Conservation (phyloP, 441 rosid genomes). For the Metrosideros polymorpha region DNA sequence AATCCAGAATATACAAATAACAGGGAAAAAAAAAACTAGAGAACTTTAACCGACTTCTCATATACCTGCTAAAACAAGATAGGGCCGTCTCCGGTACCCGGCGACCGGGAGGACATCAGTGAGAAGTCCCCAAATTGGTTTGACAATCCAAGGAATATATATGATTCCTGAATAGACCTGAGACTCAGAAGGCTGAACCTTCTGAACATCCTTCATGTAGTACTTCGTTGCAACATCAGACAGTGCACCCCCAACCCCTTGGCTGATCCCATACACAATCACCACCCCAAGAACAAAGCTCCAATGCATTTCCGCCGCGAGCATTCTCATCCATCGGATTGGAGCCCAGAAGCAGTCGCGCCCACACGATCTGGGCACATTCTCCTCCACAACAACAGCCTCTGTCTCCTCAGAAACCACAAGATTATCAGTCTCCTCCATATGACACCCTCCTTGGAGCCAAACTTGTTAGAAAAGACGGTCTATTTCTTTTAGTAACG, state of each 20-base stretch:
- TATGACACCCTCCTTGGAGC: neutral
- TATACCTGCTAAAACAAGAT: constrained; percentile 58
- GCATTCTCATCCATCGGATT: constrained; percentile 70
- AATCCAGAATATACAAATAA: neutral
- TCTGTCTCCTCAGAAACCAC: constrained; percentile 21
- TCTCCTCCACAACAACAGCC: constrained; percentile 13
- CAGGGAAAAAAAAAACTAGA: neutral
- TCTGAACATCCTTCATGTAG: constrained; percentile 98
- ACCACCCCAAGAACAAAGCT: constrained; percentile 89
- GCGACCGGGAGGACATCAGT: constrained; percentile 80
- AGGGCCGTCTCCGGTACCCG: constrained; percentile 82
- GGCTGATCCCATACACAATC: constrained; percentile 72
- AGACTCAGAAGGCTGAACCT: constrained; percentile 93
- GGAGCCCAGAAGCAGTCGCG: constrained; percentile 41
- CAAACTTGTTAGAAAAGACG: neutral
- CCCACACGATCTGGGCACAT: constrained; percentile 9
- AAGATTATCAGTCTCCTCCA: constrained; percentile 21
- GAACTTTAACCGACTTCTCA: neutral
- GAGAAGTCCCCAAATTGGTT: constrained; percentile 95
- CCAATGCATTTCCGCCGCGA: constrained; percentile 74
- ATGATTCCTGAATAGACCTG: constrained; percentile 73
- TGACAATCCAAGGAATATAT: constrained; percentile 86
- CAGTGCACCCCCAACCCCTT: constrained; percentile 85
- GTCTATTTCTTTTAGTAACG: neutral
- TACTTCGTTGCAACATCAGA: constrained; percentile 70